Evolutionary conservation across 441 rosid genomes (phyloP).

Genomic region (Sinapis alba): DNA sequence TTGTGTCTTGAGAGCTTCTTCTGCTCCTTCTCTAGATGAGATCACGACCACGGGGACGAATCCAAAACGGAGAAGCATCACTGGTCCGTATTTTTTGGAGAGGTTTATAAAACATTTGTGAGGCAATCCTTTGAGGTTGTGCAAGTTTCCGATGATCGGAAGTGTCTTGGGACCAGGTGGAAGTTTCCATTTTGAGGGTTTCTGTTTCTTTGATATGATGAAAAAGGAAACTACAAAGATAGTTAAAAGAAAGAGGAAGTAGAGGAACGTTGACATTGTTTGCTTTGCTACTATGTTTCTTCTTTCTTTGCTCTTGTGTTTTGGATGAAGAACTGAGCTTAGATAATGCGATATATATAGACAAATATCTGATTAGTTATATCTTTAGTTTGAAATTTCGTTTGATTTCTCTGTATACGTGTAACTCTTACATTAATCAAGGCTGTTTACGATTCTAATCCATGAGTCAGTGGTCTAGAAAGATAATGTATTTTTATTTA

Average conservation of each 20-base stretch:
- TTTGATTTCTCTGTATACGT: neutral
- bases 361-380: neutral
- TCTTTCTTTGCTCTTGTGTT: neutral
- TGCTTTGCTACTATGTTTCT: neutral
- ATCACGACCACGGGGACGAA: slow-evolving; percentile 42
- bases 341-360: neutral
- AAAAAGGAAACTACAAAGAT: slow-evolving; percentile 24
- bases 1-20: slow-evolving; percentile 42
- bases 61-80: slow-evolving; percentile 46
- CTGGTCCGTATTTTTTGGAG: slow-evolving; percentile 45
- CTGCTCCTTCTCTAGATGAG: slow-evolving; percentile 46
- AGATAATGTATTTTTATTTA: neutral
- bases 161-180: slow-evolving; percentile 49
- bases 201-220: slow-evolving; percentile 2
- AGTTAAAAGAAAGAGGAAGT: neutral
- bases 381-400: neutral
- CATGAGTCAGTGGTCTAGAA: neutral
- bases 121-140: slow-evolving; percentile 34
- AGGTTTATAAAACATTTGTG: slow-evolving; percentile 35
- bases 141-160: slow-evolving; percentile 48
- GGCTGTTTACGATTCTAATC: neutral
- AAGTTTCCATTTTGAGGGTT: slow-evolving; percentile 24
- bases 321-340: neutral
- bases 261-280: slow-evolving; percentile 23
- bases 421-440: neutral